Evolutionary conservation across 306 rosid genomes (phyloP).

Genomic region (Mucuna pruriens): DNA sequence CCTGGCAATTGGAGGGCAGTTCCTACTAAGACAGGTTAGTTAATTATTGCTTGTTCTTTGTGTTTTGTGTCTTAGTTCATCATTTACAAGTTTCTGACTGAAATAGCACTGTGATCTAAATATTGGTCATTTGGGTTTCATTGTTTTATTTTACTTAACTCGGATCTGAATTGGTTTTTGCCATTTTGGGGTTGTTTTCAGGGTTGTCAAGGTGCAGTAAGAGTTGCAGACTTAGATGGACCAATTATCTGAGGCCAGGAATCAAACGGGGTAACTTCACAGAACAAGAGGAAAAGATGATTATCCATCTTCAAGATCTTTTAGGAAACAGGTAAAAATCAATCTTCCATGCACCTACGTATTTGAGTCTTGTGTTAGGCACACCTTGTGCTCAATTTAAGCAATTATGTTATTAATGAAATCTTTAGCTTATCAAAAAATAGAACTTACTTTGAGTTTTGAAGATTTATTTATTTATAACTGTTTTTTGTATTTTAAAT

Average conservation of each 20-base stretch:
- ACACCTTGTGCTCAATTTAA: background rate
- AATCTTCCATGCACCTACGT: background rate
- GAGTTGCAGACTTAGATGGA: slow-evolving; percentile 96
- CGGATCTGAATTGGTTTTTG: background rate
- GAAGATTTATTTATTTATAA: background rate
- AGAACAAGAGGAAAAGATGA: slow-evolving; percentile 94
- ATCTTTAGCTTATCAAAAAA: background rate
- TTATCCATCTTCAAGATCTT: slow-evolving; percentile 95
- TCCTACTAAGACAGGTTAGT: slow-evolving; percentile 78
- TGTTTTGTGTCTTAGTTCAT: background rate
- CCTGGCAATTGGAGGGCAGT: slow-evolving; percentile 98
- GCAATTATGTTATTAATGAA: background rate
- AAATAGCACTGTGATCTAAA: background rate
- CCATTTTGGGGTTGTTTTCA: slow-evolving; percentile 30
- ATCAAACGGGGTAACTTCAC: slow-evolving; percentile 90
- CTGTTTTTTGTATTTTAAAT: background rate
- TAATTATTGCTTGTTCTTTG: background rate
- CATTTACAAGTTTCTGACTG: background rate
- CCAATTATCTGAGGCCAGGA: slow-evolving; percentile 91
- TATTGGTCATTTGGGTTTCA: background rate
- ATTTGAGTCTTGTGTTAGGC: background rate
- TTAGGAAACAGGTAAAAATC: slow-evolving; percentile 77
- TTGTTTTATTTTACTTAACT: background rate
- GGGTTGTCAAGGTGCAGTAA: slow-evolving; percentile 89
- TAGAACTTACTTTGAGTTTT: background rate